phyloP scores from a whole-genome alignment of 768 basidiomycete genomes.

The Tylopilus vinaceipallidus region DNA sequence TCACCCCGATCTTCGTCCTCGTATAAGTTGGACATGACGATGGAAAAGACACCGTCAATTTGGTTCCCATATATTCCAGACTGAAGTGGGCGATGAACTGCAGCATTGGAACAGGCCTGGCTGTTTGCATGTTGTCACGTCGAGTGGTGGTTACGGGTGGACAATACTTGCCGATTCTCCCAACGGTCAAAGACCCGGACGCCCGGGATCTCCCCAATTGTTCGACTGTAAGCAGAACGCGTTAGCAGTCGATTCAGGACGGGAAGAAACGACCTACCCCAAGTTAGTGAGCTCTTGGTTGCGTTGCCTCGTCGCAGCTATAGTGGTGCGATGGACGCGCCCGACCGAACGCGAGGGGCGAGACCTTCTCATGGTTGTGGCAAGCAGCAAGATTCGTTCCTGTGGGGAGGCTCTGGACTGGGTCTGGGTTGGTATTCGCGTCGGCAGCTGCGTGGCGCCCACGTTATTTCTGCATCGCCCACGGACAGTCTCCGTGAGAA shows the following conservation, averaged over 20 bases:
- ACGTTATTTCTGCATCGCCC: too few species aligned
- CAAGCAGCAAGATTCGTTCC: too few species aligned
- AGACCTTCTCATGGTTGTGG: too few species aligned
- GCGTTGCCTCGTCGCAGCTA: background rate
- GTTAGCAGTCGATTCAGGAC: background rate
- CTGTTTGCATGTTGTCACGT: constrained; percentile 1
- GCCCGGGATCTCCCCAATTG: constrained; percentile 24
- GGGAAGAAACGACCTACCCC: background rate
- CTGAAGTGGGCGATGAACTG: constrained; percentile 13
- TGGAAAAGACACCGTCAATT: constrained; percentile 12
- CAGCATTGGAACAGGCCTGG: constrained; percentile 4
- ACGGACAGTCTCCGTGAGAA: too few species aligned
- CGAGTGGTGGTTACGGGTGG: background rate
- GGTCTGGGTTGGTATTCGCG: too few species aligned
- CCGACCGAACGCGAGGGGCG: too few species aligned
- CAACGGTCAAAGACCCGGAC: constrained; percentile 12
- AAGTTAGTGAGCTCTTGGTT: background rate
- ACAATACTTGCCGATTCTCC: constrained; percentile 12
- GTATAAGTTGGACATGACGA: constrained; percentile 21
- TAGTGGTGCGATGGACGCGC: too few species aligned
- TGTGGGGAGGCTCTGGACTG: too few species aligned
- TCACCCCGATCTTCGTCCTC: constrained; percentile 26
- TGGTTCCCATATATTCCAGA: constrained; percentile 22
- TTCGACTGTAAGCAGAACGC: constrained; percentile 10
- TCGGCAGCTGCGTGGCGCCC: too few species aligned